These are phyloP conservation scores for Mycena haematopus DNA, from an alignment of 768 basidiomycete genomes.

Conservation along the genomic window DNA sequence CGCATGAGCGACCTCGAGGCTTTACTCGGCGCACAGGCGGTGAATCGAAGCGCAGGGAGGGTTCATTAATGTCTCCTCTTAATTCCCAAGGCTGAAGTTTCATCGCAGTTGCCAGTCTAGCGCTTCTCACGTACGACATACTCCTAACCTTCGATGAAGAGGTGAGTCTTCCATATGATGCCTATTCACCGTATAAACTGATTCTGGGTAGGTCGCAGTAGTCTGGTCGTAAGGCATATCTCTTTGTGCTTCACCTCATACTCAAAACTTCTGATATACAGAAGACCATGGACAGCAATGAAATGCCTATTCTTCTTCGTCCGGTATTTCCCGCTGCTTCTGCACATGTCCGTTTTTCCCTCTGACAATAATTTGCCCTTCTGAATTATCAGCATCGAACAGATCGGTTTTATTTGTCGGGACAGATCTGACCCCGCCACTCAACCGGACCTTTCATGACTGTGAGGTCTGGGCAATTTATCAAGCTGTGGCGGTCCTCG, in stretches of 20 bases:
- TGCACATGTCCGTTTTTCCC: not conserved
- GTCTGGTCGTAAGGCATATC: not conserved
- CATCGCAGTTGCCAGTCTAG: not conserved
- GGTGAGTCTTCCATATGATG: not conserved
- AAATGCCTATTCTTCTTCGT: not conserved
- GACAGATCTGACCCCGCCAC: not conserved
- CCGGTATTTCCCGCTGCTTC: not conserved
- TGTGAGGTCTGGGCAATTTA: slow-evolving; percentile 2
- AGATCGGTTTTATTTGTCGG: slow-evolving; percentile 3
- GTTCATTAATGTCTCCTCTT: not conserved
- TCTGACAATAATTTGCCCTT: too few species aligned
- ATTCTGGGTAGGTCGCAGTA: too few species aligned
- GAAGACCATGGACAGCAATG: not conserved
- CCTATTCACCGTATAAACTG: not conserved
- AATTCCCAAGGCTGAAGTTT: not conserved
- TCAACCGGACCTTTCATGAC: slow-evolving; percentile 3
- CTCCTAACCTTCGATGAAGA: not conserved
- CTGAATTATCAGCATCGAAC: too few species aligned
- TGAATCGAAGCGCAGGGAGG: not conserved
- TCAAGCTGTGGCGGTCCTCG: not conserved
- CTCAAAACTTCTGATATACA: not conserved
- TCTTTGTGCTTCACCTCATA: not conserved
- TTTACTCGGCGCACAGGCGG: not conserved
- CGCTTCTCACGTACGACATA: not conserved
- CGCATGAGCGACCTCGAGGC: not conserved